Evolutionary conservation across 2,329 filamentous ascomycete genomes (phyloP), one percentile per base, ranked within the genome.

Genomic region (Colletotrichum filicis): DNA sequence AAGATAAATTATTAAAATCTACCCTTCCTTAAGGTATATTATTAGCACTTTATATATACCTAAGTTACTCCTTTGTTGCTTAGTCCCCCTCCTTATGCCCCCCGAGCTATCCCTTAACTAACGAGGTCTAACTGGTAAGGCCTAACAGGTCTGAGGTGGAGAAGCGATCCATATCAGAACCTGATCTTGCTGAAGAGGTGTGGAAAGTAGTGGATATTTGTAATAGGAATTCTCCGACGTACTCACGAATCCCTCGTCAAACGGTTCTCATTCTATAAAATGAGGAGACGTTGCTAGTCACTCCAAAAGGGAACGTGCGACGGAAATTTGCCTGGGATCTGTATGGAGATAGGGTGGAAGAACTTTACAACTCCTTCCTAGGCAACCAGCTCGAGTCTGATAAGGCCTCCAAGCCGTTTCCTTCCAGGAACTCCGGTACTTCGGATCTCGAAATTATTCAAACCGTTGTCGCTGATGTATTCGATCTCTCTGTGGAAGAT

Each of bases 271-370:
- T 68, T 2, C 58, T 72, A 0, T 28, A 11, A 0, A 30, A 24
- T 16, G 52, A 37, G 0, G 52, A 68, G 52, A 59, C 19, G 6
- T 35, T 72, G 6, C 69, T 65, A 6, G 65, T 72, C 37, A 72
- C 69, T 2, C 69, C 69, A 0, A 72, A 72, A 46, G 69, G 69
- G 1, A 72, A 72, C 11, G 69, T 72, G 26, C 28, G 69, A n/a
- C 24, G 69, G 19, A 68, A 52, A 1, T 22, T 28, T 19, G 69
- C 69, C 1, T 72, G 69, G 69, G 58, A 46, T 16, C 16, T 37
- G 2, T 68, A 57, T 9, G 65, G 69, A 1, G 28, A 28, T 3
- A 46, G 37, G 3, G 65, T 72, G 3, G 69, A 72, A 7, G 30
- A 26, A 1, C 4, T 72, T 9, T 72, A 72, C 58, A 42, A 5